A percentile compares a stretch with the other conserved stretches of the same genome.
phyloP scores from a whole-genome alignment of 345 rosid species.

The Populus ilicifolia region DNA sequence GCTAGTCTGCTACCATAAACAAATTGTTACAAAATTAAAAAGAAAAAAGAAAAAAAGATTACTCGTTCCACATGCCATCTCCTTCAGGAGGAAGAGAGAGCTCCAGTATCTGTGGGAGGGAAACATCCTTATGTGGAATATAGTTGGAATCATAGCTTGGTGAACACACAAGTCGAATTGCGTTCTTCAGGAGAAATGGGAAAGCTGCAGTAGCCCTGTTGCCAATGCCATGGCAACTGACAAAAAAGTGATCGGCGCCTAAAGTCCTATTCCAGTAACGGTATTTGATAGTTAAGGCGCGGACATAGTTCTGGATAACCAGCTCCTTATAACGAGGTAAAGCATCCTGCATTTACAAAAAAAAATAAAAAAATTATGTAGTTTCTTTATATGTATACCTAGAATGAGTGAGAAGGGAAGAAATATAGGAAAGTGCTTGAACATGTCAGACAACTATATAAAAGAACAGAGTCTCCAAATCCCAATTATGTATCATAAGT shows the following conservation, averaged over 20 bases:
- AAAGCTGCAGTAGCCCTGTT: conserved; percentile 89
- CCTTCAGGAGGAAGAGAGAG: conserved; percentile 94
- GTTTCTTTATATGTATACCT: not conserved
- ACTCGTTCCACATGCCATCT: conserved; percentile 77
- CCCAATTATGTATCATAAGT: not conserved
- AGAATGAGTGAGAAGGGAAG: not conserved
- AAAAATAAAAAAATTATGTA: not conserved
- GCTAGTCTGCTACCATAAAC: no score
- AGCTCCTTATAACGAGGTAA: not conserved
- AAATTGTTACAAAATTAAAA: not conserved
- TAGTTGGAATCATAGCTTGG: conserved; percentile 92
- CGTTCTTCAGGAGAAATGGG: conserved; percentile 74
- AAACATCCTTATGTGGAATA: conserved; percentile 96
- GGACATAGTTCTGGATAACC: conserved; percentile 65
- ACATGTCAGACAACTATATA: not conserved
- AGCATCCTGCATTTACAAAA: not conserved
- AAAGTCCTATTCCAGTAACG: conserved; percentile 96
- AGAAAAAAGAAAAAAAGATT: not conserved
- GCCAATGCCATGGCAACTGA: conserved; percentile 94
- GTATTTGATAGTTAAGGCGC: conserved; percentile 60
- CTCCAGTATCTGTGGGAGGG: conserved; percentile 90
- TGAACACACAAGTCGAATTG: conserved; percentile 90
- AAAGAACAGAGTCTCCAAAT: not conserved
- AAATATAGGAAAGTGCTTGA: not conserved
- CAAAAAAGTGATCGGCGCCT: conserved; percentile 97